Evolutionary conservation across 2,329 filamentous ascomycete species (phyloP).

Genomic region (Grosmannia clavigera): DNA sequence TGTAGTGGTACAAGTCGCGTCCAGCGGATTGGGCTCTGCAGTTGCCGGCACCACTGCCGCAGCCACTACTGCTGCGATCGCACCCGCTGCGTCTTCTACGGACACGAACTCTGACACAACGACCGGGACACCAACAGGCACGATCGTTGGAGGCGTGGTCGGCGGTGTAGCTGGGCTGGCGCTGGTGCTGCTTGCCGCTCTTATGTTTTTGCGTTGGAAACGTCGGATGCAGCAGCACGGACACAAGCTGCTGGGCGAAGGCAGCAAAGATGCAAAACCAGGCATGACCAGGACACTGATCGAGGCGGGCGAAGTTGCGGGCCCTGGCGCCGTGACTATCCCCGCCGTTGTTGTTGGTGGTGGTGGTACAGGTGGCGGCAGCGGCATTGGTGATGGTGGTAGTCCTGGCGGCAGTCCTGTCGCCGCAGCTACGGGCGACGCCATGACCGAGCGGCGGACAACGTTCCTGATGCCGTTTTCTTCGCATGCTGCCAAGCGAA

Average conservation of each 20-base stretch:
- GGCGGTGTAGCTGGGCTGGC: slow-evolving; percentile 47
- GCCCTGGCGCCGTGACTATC: no score
- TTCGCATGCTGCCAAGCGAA: slow-evolving; percentile 18
- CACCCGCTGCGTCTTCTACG: neutral
- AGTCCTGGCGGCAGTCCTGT: slow-evolving; percentile 10
- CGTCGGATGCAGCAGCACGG: slow-evolving; percentile 24
- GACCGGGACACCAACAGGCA: slow-evolving; percentile 17
- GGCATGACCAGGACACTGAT: neutral
- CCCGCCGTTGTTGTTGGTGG: slow-evolving; percentile 7
- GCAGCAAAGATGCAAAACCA: slow-evolving; percentile 3
- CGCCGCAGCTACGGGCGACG: slow-evolving; percentile 3
- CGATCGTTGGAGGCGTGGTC: slow-evolving; percentile 43
- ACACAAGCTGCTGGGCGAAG: slow-evolving; percentile 30
- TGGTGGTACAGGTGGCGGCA: slow-evolving; percentile 13
- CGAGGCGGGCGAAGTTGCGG: neutral
- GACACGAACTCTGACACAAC: slow-evolving; percentile 13
- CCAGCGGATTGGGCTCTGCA: slow-evolving; percentile 7
- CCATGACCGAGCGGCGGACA: slow-evolving; percentile 35
- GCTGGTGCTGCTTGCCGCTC: slow-evolving; percentile 39
- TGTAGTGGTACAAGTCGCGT: slow-evolving; percentile 8
- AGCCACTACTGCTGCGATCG: slow-evolving; percentile 15
- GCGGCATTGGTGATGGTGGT: slow-evolving; percentile 13
- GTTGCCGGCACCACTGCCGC: slow-evolving; percentile 15
- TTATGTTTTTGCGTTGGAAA: slow-evolving; percentile 43
- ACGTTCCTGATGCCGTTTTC: slow-evolving; percentile 32